phyloP scores from a whole-genome alignment of 2,329 filamentous ascomycete species.

The Xylariaceae sp. region DNA sequence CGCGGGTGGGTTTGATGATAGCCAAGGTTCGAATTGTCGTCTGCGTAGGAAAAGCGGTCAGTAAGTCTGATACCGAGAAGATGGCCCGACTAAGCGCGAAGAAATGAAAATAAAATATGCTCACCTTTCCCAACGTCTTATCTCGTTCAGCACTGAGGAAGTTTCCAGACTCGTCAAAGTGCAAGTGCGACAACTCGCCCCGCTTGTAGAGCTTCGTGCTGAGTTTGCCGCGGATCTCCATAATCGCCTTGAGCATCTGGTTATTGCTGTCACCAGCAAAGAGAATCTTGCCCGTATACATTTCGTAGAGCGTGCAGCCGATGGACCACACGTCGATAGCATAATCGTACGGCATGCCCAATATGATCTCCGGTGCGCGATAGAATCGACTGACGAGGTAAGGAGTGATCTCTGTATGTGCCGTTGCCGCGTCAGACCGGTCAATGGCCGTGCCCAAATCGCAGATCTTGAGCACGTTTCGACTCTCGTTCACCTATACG shows the following conservation, averaged over 20 bases:
- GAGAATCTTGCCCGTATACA: conserved; percentile 95
- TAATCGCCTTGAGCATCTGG: conserved; percentile 93
- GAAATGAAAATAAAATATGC: conserved; percentile 16
- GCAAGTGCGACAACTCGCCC: conserved; percentile 66
- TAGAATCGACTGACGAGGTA: conserved; percentile 98
- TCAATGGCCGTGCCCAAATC: conserved; percentile 96
- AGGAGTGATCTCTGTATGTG: conserved; percentile 77
- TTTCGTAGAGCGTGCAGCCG: conserved; percentile 91
- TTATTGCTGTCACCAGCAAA: conserved; percentile 96
- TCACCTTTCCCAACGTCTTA: conserved; percentile 76
- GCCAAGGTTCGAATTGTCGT: conserved; percentile 62
- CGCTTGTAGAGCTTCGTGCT: conserved; percentile 83
- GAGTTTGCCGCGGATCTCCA: conserved; percentile 91
- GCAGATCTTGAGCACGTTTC: conserved; percentile 86
- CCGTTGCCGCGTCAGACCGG: conserved; percentile 67
- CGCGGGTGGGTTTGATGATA: conserved; percentile 70
- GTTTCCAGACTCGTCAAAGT: conserved; percentile 80
- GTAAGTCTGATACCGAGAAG: too few species aligned
- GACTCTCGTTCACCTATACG: conserved; percentile 65
- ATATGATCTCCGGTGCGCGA: conserved; percentile 90
- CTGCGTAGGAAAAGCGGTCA: conserved; percentile 35
- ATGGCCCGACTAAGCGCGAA: too few species aligned
- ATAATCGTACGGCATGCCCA: conserved; percentile 94
- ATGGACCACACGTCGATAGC: conserved; percentile 97
- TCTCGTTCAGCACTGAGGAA: conserved; percentile 83